phyloP scores from a whole-genome alignment of 345 rosid species.

The Eucalyptus sp. region DNA sequence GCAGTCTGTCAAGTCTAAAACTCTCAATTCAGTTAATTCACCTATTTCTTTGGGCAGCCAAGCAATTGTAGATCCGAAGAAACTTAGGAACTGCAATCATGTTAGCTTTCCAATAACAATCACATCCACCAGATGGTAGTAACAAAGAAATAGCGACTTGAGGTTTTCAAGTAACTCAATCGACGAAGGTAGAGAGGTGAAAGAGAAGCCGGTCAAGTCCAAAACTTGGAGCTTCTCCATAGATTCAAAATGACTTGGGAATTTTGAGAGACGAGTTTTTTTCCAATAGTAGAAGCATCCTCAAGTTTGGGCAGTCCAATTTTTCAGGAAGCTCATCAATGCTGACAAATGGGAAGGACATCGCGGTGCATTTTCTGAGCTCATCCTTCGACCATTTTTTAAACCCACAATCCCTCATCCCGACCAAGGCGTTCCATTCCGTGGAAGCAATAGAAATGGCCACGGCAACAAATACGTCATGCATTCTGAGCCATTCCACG shows the following conservation, averaged over 20 bases:
- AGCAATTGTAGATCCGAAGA: not conserved
- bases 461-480: not conserved
- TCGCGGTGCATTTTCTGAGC: rapidly evolving
- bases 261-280: not conserved
- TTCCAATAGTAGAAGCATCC: not conserved
- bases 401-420: not conserved
- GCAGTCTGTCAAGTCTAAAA: not conserved
- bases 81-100: not conserved
- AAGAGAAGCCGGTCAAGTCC: not conserved
- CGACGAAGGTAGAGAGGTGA: not conserved
- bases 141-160: not conserved
- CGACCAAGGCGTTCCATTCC: not conserved
- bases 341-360: rapidly evolving
- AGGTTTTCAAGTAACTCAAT: not conserved
- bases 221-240: constrained; percentile 7
- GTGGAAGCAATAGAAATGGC: not conserved
- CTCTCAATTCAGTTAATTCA: not conserved
- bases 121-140: not conserved
- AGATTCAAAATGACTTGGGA: not conserved
- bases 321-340: not conserved
- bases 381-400: not conserved
- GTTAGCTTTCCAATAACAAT: not conserved
- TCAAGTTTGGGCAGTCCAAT: not conserved
- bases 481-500: not conserved
- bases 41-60: constrained; percentile 6